Percentiles rank a stretch among this genome's conserved stretches.
These are phyloP conservation scores for Mycena metata DNA, from an alignment of 768 basidiomycete genomes.

Conservation along the genomic window DNA sequence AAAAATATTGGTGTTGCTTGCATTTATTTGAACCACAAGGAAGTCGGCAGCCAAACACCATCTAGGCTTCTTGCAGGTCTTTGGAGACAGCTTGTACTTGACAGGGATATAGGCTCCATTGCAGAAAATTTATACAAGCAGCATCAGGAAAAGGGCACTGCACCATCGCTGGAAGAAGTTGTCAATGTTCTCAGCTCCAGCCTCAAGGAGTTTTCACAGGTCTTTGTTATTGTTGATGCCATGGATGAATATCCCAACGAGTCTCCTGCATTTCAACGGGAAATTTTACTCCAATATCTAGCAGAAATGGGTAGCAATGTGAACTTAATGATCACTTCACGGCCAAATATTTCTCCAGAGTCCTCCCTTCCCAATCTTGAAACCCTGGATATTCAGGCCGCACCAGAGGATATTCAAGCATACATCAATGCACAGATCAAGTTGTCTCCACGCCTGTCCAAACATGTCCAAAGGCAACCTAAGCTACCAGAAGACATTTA, in stretches of 20 bases:
- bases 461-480: not conserved
- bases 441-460: not conserved
- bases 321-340: constrained; percentile 7
- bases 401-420: not conserved
- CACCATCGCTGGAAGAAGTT: constrained; percentile 7
- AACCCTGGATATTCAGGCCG: not conserved
- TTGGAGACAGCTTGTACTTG: not conserved
- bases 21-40: not conserved
- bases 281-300: not conserved
- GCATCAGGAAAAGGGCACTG: constrained; percentile 2
- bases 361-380: not conserved
- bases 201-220: constrained; percentile 3
- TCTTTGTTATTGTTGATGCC: constrained; percentile 7
- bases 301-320: not conserved
- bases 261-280: not conserved
- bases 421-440: not conserved
- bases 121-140: constrained; percentile 11
- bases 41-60: too few relatives aligned
- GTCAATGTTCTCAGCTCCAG: constrained; percentile 1
- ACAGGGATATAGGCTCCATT: constrained; percentile 1
- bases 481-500: not conserved
- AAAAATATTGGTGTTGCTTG: too few relatives aligned
- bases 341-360: constrained; percentile 1
- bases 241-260: constrained; percentile 13
- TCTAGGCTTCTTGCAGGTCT: too few relatives aligned